phyloP scores from a whole-genome alignment of 2,329 filamentous ascomycete species.

The Hyphodiscus sp. region DNA sequence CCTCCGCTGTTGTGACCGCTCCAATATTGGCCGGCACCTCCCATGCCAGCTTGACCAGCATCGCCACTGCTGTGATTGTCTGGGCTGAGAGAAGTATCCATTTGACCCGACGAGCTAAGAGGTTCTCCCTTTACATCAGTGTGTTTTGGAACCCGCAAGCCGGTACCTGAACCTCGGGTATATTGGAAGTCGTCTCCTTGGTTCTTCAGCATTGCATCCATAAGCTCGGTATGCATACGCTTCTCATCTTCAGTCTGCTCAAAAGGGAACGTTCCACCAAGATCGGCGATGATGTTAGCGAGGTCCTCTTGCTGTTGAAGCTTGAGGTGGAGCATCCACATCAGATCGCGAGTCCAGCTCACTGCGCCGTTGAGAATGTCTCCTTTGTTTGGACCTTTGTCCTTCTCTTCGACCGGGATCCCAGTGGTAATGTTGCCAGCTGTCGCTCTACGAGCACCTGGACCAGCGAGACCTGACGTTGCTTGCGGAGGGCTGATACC shows the following conservation, averaged over 20 bases:
- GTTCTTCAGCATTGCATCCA: slow-evolving; percentile 80
- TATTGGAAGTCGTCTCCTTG: slow-evolving; percentile 70
- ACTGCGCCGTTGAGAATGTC: slow-evolving; percentile 97
- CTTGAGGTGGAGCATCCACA: slow-evolving; percentile 93
- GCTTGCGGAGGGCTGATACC: slow-evolving; percentile 65
- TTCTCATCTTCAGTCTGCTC: slow-evolving; percentile 85
- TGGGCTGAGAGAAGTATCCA: slow-evolving; percentile 47
- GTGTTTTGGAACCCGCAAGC: slow-evolving; percentile 84
- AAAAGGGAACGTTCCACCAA: slow-evolving; percentile 73
- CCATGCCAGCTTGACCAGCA: slow-evolving; percentile 23
- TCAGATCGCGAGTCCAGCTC: slow-evolving; percentile 93
- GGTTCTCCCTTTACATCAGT: slow-evolving; percentile 86
- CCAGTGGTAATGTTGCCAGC: slow-evolving; percentile 85
- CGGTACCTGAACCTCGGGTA: slow-evolving; percentile 74
- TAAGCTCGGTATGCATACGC: slow-evolving; percentile 89
- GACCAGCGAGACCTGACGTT: slow-evolving; percentile 81
- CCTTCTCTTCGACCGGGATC: slow-evolving; percentile 90
- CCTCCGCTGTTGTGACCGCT: slow-evolving; percentile 66
- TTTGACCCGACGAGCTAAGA: slow-evolving; percentile 42
- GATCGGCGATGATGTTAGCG: slow-evolving; percentile 63
- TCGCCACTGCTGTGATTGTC: slow-evolving; percentile 30
- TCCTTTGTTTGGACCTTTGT: slow-evolving; percentile 97
- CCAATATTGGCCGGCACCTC: slow-evolving; percentile 48
- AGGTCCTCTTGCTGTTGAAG: slow-evolving; percentile 85
- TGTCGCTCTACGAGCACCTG: slow-evolving; percentile 70